Conservation (phyloP, 306 rosid genomes). For the Rosa multiflora region DNA sequence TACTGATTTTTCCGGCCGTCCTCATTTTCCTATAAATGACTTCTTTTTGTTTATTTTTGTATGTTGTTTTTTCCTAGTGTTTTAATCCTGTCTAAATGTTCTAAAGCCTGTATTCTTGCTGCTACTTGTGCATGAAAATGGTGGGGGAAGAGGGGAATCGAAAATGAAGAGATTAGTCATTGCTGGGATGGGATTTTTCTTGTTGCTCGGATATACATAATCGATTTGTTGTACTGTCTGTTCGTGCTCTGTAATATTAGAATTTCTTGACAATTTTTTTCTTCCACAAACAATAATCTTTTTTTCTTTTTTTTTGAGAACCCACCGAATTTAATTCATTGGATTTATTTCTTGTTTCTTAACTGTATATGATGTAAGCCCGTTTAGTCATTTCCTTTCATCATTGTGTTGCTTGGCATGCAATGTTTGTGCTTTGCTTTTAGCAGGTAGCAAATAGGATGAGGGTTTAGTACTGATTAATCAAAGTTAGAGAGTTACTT, state of each 20-base stretch:
- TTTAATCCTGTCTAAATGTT: conserved; percentile 31
- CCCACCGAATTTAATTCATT: conserved; percentile 26
- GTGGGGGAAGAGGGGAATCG: conserved; percentile 30
- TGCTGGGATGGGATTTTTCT: conserved; percentile 32
- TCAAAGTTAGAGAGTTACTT: background rate
- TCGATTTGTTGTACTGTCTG: conserved; percentile 50
- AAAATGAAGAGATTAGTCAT: conserved; percentile 40
- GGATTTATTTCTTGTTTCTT: background rate
- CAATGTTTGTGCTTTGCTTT: background rate
- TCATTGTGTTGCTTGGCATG: background rate
- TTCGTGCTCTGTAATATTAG: conserved; percentile 51
- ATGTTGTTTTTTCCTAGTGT: conserved; percentile 43
- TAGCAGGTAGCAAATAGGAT: background rate
- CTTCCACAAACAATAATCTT: background rate
- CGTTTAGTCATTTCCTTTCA: background rate
- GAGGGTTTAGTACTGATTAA: background rate
- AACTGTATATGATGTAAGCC: background rate
- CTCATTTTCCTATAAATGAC: conserved; percentile 38
- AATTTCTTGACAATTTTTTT: conserved; percentile 29
- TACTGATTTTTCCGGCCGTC: conserved; percentile 41
- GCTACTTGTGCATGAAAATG: conserved; percentile 42
- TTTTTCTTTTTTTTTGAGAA: conserved; percentile 42
- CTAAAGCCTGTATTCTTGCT: conserved; percentile 48
- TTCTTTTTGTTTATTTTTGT: conserved; percentile 34
- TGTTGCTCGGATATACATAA: conserved; percentile 55